Percentiles rank a stretch among this genome's conserved stretches.
phyloP scores from a whole-genome alignment of 768 basidiomycete species.

The Amyloporia xantha region DNA sequence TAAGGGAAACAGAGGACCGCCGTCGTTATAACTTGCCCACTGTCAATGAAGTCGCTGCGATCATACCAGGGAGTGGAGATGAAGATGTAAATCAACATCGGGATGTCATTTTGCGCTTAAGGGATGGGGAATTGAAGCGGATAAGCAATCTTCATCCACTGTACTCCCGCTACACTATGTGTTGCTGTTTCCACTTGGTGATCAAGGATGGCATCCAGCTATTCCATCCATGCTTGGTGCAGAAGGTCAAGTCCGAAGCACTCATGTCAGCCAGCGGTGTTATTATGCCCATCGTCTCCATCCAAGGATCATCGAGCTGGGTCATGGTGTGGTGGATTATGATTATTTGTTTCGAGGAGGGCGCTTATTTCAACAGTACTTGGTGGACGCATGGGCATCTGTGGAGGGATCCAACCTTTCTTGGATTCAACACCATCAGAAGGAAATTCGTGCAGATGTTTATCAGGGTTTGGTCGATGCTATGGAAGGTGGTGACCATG shows the following conservation, averaged over 20 bases:
- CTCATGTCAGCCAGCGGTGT: slow-evolving; percentile 23
- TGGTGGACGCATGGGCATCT: slow-evolving; percentile 40
- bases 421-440: slow-evolving; percentile 31
- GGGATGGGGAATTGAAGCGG: slow-evolving; percentile 20
- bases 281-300: slow-evolving; percentile 32
- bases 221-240: slow-evolving; percentile 8
- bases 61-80: slow-evolving; percentile 30
- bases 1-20: slow-evolving; percentile 19
- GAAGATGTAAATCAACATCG: slow-evolving; percentile 8
- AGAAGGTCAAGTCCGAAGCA: background rate
- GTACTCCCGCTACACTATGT: slow-evolving; percentile 39
- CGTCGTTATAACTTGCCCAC: slow-evolving; percentile 39
- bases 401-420: slow-evolving; percentile 34
- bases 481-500: slow-evolving; percentile 12
- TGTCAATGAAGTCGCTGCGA: slow-evolving; percentile 33
- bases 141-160: slow-evolving; percentile 30
- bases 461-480: slow-evolving; percentile 32
- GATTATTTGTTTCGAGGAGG: slow-evolving; percentile 29
- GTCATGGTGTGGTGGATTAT: background rate
- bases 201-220: slow-evolving; percentile 31
- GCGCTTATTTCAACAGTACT: slow-evolving; percentile 37
- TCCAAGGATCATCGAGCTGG: slow-evolving; percentile 14
- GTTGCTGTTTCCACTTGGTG: slow-evolving; percentile 35
- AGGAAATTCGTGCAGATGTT: slow-evolving; percentile 25
- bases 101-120: slow-evolving; percentile 30